A percentile compares a stretch with the other conserved stretches of the same genome.
phyloP scores from a whole-genome alignment of 441 rosid genomes.

The Populus trichocarpa region DNA sequence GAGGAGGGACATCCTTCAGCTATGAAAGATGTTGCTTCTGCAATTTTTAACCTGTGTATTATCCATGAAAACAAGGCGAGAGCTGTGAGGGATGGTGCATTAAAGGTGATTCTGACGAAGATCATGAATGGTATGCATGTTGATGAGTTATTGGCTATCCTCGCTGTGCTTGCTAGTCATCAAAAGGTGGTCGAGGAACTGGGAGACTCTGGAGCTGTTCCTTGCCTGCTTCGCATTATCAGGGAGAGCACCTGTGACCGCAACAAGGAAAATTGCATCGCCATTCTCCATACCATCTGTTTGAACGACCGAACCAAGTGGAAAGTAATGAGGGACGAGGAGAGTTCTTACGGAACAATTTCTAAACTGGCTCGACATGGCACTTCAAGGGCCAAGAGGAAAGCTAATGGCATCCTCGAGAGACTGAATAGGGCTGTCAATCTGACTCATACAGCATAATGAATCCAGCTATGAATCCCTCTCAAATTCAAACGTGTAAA shows the following conservation, averaged over 20 bases:
- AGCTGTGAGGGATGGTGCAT: constrained; percentile 81
- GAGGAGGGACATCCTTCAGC: constrained; percentile 75
- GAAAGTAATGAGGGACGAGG: constrained; percentile 78
- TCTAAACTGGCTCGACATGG: constrained; percentile 75
- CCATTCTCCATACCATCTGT: constrained; percentile 68
- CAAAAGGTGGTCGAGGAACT: constrained; percentile 73
- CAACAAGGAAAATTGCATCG: constrained; percentile 83
- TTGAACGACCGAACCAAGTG: constrained; percentile 65
- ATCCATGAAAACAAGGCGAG: constrained; percentile 76
- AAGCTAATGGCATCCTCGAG: constrained; percentile 76
- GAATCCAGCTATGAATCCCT: constrained; percentile 2
- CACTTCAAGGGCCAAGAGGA: constrained; percentile 88
- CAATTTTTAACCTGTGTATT: constrained; percentile 72
- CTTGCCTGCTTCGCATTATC: constrained; percentile 64
- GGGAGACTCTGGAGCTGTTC: constrained; percentile 64
- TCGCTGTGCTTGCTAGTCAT: constrained; percentile 76
- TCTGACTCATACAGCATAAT: constrained; percentile 84
- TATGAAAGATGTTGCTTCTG: constrained; percentile 86
- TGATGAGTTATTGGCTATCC: constrained; percentile 77
- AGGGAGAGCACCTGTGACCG: constrained; percentile 71
- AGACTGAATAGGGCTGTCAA: constrained; percentile 63
- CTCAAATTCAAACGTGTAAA: constrained; percentile 41
- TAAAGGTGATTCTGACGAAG: constrained; percentile 60
- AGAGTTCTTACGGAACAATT: constrained; percentile 50
- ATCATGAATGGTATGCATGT: constrained; percentile 60